phyloP scores from a whole-genome alignment of 2,329 filamentous ascomycete species.

The Sarocladium strictum region DNA sequence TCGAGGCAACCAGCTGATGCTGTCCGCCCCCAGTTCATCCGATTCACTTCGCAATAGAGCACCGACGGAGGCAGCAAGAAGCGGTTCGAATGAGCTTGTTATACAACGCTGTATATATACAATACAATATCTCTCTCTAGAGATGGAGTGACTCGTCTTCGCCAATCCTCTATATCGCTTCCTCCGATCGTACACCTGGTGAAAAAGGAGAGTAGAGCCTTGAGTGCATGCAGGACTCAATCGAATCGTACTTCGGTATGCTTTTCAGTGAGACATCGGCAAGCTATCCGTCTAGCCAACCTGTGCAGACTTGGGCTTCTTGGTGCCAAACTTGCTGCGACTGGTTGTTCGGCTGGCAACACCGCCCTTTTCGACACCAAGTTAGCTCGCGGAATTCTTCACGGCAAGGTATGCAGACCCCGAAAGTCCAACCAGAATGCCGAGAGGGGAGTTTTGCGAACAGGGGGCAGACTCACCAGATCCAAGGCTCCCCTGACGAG shows the following conservation, averaged over 20 bases:
- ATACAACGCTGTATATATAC: slow-evolving; percentile 5
- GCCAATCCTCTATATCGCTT: slow-evolving; percentile 15
- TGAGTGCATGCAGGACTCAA: too few relatives aligned
- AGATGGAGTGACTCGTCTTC: neutral
- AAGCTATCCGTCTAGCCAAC: slow-evolving; percentile 34
- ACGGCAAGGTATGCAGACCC: too few relatives aligned
- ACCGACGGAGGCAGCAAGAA: too few relatives aligned
- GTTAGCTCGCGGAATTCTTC: too few relatives aligned
- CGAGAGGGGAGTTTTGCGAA: too few relatives aligned
- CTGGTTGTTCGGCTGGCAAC: slow-evolving; percentile 78
- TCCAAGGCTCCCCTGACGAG: slow-evolving; percentile 87
- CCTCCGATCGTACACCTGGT: slow-evolving; percentile 10
- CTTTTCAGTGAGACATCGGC: too few relatives aligned
- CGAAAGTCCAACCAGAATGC: too few relatives aligned
- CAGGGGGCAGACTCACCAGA: slow-evolving; percentile 58
- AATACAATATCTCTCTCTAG: neutral
- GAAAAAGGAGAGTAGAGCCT: slow-evolving; percentile 3
- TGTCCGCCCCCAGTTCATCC: too few relatives aligned
- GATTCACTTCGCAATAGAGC: too few relatives aligned
- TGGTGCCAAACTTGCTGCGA: slow-evolving; percentile 95
- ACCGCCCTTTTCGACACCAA: slow-evolving; percentile 66
- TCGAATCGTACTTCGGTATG: too few relatives aligned
- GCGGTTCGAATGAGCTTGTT: neutral
- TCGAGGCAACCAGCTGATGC: too few relatives aligned
- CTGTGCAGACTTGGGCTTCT: slow-evolving; percentile 87